Conservation (phyloP, 495 filamentous ascomycete species). For the Rhizodiscina lignyota region DNA sequence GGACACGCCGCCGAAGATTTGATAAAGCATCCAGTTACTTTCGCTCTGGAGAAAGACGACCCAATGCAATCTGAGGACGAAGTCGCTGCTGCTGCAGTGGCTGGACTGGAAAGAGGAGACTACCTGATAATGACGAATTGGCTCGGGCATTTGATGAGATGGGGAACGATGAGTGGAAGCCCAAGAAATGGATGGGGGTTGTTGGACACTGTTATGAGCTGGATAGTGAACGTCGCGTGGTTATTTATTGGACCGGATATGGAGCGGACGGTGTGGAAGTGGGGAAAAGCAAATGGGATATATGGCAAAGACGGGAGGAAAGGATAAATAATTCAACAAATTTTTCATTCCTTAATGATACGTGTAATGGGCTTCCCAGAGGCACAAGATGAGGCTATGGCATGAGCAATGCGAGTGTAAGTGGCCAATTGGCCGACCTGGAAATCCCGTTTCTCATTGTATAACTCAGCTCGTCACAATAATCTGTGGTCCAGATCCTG, state of each 20-base stretch:
- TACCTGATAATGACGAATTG: slow-evolving; percentile 59
- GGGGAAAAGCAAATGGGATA: too few relatives aligned
- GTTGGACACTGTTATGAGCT: slow-evolving; percentile 41
- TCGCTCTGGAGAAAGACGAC: slow-evolving; percentile 67
- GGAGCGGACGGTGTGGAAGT: slow-evolving; percentile 41
- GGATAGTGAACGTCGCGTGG: slow-evolving; percentile 40
- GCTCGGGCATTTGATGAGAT: slow-evolving; percentile 52
- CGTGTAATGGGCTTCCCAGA: too few relatives aligned
- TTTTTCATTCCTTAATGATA: too few relatives aligned
- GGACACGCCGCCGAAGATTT: slow-evolving; percentile 64
- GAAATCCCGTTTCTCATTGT: too few relatives aligned
- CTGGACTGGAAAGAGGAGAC: slow-evolving; percentile 61
- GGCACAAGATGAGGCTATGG: too few relatives aligned
- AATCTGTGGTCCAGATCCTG: too few relatives aligned
- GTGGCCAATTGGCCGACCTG: too few relatives aligned
- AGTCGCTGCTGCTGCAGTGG: slow-evolving; percentile 54
- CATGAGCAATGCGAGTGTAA: too few relatives aligned
- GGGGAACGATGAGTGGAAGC: slow-evolving; percentile 36
- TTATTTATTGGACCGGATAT: slow-evolving; percentile 41
- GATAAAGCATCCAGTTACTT: slow-evolving; percentile 68
- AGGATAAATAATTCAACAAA: too few relatives aligned
- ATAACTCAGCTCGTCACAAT: too few relatives aligned
- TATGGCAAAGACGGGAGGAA: too few relatives aligned
- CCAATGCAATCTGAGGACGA: slow-evolving; percentile 59
- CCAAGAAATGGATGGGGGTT: slow-evolving; percentile 37